A percentile compares a stretch with the other conserved stretches of the same genome.
Evolutionary conservation across 495 filamentous ascomycete species (phyloP).

Genomic region (Pyrenula aspistea): DNA sequence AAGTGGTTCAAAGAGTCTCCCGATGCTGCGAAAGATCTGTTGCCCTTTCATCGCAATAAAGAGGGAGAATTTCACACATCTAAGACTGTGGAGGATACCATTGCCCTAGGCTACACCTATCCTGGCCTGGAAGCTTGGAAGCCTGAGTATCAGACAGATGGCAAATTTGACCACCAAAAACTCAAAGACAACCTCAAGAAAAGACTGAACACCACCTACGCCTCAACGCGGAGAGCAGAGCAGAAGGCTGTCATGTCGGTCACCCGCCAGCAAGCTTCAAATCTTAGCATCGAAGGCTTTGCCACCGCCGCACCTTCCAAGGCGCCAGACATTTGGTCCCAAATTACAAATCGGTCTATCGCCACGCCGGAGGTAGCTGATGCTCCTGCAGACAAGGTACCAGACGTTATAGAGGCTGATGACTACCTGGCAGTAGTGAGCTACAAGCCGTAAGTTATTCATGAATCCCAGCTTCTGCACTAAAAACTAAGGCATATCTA

Average conservation of each 20-base stretch:
- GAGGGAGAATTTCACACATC: background rate
- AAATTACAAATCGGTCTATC: background rate
- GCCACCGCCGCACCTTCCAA: background rate
- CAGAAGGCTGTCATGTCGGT: background rate
- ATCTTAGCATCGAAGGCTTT: background rate
- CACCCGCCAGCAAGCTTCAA: background rate
- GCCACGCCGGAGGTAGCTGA: background rate
- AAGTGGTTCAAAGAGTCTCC: too few species aligned
- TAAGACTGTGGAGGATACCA: background rate
- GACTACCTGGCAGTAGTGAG: background rate
- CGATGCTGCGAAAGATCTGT: background rate
- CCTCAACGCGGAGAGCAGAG: background rate
- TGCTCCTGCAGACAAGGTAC: background rate
- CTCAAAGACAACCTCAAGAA: background rate
- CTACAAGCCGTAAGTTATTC: background rate
- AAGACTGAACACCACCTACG: background rate
- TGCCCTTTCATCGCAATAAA: background rate
- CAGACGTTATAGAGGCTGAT: background rate
- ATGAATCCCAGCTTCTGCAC: background rate
- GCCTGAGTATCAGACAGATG: background rate
- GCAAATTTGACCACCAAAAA: background rate
- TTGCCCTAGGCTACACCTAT: background rate
- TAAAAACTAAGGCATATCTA: background rate
- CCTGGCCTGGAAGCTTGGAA: background rate
- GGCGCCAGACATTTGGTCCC: background rate